phyloP scores from a whole-genome alignment of 2,329 filamentous ascomycete genomes.

The Ceratocystis albifundus region DNA sequence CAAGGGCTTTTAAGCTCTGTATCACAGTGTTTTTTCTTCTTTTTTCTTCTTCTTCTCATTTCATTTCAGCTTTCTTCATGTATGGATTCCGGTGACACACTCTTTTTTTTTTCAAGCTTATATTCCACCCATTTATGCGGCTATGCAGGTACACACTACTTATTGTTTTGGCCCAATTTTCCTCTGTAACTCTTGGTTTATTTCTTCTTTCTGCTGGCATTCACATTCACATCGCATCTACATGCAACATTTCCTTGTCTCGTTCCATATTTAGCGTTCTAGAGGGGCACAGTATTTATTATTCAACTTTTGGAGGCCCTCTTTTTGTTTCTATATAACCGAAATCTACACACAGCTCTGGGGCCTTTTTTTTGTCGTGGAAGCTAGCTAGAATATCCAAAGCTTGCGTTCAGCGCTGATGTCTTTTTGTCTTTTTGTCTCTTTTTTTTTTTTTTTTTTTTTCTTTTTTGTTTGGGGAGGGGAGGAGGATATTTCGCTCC shows the following conservation, averaged over 20 bases:
- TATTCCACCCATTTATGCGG: neutral
- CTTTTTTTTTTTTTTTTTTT: neutral
- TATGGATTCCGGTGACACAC: neutral
- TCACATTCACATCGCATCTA: neutral
- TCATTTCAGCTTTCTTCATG: no score
- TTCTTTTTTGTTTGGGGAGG: neutral
- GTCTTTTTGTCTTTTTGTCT: neutral
- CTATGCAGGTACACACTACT: neutral
- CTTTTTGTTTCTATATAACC: no score
- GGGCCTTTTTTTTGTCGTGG: slow-evolving; percentile 3
- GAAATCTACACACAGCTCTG: neutral
- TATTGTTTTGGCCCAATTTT: neutral
- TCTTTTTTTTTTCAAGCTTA: neutral
- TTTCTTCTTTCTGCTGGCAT: neutral
- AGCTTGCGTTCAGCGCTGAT: neutral
- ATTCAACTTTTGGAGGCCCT: no score
- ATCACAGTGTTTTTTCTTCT: no score
- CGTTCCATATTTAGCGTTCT: slow-evolving; percentile 1
- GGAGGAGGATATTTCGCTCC: no score
- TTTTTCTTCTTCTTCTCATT: no score
- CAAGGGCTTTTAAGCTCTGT: slow-evolving; percentile 40
- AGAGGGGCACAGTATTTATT: neutral
- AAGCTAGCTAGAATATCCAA: neutral
- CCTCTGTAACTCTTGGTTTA: neutral
- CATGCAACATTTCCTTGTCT: slow-evolving; percentile 9